Evolutionary conservation across 1,284 basidiomycete genomes (phyloP), one percentile per base, ranked within the genome.

Genomic region (Fomitiporia mediterranea): DNA sequence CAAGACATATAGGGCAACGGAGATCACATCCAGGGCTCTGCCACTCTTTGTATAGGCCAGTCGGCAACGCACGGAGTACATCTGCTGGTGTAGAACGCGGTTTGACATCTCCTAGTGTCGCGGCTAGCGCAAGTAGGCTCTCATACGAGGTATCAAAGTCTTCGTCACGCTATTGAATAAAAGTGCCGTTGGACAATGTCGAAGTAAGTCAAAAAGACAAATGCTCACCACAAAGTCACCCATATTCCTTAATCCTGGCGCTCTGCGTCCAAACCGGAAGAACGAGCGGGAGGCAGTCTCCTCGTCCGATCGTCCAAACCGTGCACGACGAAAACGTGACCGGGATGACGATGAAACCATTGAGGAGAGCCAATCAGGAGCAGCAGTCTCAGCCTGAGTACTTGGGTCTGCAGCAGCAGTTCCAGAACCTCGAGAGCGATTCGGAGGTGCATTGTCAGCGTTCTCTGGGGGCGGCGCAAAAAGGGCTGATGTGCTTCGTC

Each of bases 1-100:
- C 87, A 60, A 90, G 69, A 64, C 88, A 90, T 49, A 90, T 90
- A 2, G 87, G 86, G 66, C 87, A 90, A 39, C 86, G 76, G 52
- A 77, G 73, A 61, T 90, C 87, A 52, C 81, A 82, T 35, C 82
- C 83, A 3, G 68, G 67, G 3, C 71, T 79, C 34, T 74, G 76
- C 84, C 85, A 90, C 32, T 88, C 85, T 59, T 78, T 78, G 66
- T 83, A 89, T 13, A 73, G 67, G 0, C 74, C 85, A 19, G 73
- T 80, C 25, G 85, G 81, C 53, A 89, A 69, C 0, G 74, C 72
- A 9, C 77, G 68, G 44, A 90, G 70, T 30, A 86, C 72, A n/a
- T 80, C 69, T 0, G 76, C 74, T 2, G 86, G 80, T 0, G 84
- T 85, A 19, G 77, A 76, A 25, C 74, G 79, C 0, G 84, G 80